These are phyloP conservation scores for Thymus mandschuricus DNA, from an alignment of 257 asterid species.

Conservation along the genomic window DNA sequence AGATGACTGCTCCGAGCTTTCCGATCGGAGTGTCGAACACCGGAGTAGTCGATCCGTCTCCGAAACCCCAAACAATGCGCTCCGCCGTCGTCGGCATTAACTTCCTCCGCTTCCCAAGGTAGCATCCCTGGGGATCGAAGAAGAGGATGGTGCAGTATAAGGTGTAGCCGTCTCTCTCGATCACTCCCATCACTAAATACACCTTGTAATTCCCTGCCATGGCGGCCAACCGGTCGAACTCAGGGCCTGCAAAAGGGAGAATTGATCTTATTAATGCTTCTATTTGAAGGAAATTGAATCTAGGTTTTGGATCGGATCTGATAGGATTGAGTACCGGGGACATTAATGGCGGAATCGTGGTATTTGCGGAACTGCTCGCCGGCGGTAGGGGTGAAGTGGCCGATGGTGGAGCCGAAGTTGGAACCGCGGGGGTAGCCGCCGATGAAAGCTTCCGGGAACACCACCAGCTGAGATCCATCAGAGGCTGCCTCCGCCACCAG, in stretches of 20 bases:
- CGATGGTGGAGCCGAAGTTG: slow-evolving; percentile 77
- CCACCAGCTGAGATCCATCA: slow-evolving; percentile 80
- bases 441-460: slow-evolving; percentile 95
- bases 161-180: slow-evolving; percentile 92
- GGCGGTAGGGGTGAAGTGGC: slow-evolving; percentile 83
- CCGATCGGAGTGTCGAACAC: slow-evolving; percentile 90
- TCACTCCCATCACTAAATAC: slow-evolving; percentile 82
- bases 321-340: slow-evolving; percentile 84
- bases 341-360: slow-evolving; percentile 87
- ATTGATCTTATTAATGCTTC: too few relatives aligned
- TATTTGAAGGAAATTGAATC: too few relatives aligned
- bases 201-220: slow-evolving; percentile 95
- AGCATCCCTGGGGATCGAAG: slow-evolving; percentile 78
- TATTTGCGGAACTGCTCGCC: slow-evolving; percentile 85
- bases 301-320: too few relatives aligned
- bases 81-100: slow-evolving; percentile 90
- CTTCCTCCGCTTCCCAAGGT: slow-evolving; percentile 90
- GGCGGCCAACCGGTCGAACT: slow-evolving; percentile 84
- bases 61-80: slow-evolving; percentile 94
- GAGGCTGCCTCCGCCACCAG: slow-evolving; percentile 93
- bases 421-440: slow-evolving; percentile 99
- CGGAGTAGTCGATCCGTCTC: slow-evolving; percentile 95
- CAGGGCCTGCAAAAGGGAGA: slow-evolving; percentile 81
- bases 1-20: slow-evolving; percentile 91
- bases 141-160: slow-evolving; percentile 83